Base-by-base conservation (phyloP, 2,329 filamentous ascomycete genomes). In the Magnaporthiopsis incrustans region DNA sequence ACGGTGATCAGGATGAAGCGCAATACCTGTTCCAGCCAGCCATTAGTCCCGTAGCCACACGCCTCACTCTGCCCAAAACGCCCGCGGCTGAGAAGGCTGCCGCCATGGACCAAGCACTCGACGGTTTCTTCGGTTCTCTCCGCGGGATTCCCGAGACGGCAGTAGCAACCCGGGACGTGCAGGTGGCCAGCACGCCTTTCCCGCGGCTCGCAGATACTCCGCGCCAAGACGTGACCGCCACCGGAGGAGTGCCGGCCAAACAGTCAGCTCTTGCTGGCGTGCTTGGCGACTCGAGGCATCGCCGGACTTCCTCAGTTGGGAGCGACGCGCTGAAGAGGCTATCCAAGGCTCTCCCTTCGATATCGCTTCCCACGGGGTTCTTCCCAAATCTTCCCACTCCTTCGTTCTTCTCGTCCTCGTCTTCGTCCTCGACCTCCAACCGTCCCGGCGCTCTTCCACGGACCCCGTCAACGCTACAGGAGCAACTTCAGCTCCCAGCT, bases 1-100 rank as follows among this genome's bases (percentile, higher is more conserved):
- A 78, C 35, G 76, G 77, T 60, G 80, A 82, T 59, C 77, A 82
- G 64, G 83, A 86, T 69, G 83, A 83, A 67, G 85, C 82, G 5
- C 82, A 85, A 67, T 84, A 83, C 10, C 79, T 87, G 59, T 78
- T 88, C 61, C 84, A 85, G 70, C 83, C 84, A 2, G 78, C 84
- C 30, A 80, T 88, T 67, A 87, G 84, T 70, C 78, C 79, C 8
- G 77, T 77, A 27, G 85, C 84, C 11, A 83, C 82, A 5, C 81
- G 83, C 60, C 75, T 87, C 56, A 82, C 83, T 15, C 81, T 82
- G 4, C 75, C 79, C 6, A 79, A 76, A 64, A 87, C 83, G 0
- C 82, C 84, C 7, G 83, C 83, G 4, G 77, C 79, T 33, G 85
- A 87, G 71, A 87, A 84, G 72, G 81, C 78, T 22, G 81, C 81